phyloP scores from a whole-genome alignment of 805 yeast species.

The Candida stauntonica region DNA sequence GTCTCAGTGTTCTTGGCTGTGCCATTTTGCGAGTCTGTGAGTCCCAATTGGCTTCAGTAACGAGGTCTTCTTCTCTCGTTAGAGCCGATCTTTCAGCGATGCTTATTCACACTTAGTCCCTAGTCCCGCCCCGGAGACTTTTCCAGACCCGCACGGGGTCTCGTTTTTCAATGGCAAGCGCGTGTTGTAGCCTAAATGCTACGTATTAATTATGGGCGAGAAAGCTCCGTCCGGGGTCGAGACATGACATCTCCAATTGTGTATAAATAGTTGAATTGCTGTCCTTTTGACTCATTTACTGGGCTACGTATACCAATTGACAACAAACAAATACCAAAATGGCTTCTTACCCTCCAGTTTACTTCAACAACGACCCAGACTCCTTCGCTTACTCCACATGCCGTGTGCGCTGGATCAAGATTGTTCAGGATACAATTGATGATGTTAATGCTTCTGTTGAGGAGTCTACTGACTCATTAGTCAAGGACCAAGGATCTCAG shows the following conservation, averaged over 20 bases:
- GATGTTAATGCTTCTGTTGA: slow-evolving; percentile 47
- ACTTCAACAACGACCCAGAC: slow-evolving; percentile 60
- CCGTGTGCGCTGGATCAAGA: slow-evolving; percentile 81
- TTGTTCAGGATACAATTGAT: slow-evolving; percentile 59
- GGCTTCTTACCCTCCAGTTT: slow-evolving; percentile 32
- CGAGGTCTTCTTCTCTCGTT: not conserved
- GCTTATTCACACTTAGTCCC: no score
- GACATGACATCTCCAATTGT: no score
- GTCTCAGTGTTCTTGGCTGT: slow-evolving; percentile 11
- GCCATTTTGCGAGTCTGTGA: slow-evolving; percentile 2
- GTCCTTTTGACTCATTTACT: no score
- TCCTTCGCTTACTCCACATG: slow-evolving; percentile 86
- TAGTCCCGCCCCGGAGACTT: no score
- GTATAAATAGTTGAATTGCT: no score
- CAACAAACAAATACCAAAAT: not conserved
- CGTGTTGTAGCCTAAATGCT: no score
- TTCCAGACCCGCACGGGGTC: no score
- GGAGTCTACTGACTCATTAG: slow-evolving; percentile 25
- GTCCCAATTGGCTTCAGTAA: not conserved
- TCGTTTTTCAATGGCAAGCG: no score
- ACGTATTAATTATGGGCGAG: no score
- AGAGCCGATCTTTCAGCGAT: not conserved
- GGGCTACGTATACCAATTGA: no score
- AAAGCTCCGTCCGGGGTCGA: no score
- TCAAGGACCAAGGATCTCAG: slow-evolving; percentile 40